These are phyloP conservation scores for Staphylotrichum longicolle DNA, from an alignment of 495 filamentous ascomycete species.

Conservation along the genomic window DNA sequence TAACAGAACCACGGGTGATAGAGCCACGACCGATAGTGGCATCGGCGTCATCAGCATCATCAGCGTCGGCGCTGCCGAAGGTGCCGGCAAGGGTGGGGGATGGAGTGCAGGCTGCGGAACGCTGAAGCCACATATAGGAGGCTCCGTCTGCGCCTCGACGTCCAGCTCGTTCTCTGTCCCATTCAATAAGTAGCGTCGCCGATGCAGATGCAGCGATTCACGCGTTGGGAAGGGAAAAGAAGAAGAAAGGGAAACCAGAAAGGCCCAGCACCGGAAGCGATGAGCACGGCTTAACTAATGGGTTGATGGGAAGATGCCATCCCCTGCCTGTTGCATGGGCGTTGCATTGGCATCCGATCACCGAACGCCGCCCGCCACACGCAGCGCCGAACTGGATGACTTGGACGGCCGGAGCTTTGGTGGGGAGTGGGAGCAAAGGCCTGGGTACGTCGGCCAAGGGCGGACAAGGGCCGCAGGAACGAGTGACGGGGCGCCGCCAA, in stretches of 20 bases:
- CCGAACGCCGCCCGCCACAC: constrained; percentile 16
- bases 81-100: constrained; percentile 32
- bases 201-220: constrained; percentile 20
- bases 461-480: neutral
- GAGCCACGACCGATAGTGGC: constrained; percentile 15
- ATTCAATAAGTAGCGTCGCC: constrained; percentile 39
- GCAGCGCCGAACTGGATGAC: neutral
- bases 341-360: constrained; percentile 3
- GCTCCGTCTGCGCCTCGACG: constrained; percentile 52
- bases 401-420: neutral
- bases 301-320: neutral
- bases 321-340: neutral
- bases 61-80: constrained; percentile 10
- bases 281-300: constrained; percentile 9
- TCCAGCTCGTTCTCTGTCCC: constrained; percentile 47
- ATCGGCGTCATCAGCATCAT: constrained; percentile 4
- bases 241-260: constrained; percentile 12
- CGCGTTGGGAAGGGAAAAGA: constrained; percentile 4
- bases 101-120: constrained; percentile 31
- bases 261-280: constrained; percentile 11
- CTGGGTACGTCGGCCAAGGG: constrained; percentile 17
- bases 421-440: neutral
- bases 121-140: constrained; percentile 49
- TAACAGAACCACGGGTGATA: constrained; percentile 11
- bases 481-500: constrained; percentile 8